phyloP scores from a whole-genome alignment of 2,329 filamentous ascomycete species.

The Ilyonectria destructans region DNA sequence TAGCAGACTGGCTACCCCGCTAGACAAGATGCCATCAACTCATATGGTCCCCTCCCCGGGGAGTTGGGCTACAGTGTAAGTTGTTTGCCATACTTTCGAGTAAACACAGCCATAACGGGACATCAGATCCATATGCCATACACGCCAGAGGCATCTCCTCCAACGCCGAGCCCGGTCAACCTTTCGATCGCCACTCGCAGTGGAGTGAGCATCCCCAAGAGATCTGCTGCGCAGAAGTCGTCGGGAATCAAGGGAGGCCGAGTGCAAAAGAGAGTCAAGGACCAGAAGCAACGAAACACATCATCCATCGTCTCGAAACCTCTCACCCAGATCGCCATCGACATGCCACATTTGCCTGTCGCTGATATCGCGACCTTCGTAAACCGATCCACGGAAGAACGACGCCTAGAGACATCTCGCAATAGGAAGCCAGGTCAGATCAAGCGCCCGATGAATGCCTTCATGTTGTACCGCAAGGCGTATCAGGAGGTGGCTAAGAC shows the following conservation, averaged over 20 bases:
- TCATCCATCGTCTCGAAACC: conserved; percentile 74
- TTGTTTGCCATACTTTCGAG: background rate
- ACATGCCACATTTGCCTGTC: conserved; percentile 74
- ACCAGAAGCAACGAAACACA: conserved; percentile 53
- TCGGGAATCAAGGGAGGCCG: conserved; percentile 39
- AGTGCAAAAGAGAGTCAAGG: conserved; percentile 46
- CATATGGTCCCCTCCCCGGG: conserved; percentile 43
- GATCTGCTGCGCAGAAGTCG: conserved; percentile 31
- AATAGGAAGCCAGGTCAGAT: conserved; percentile 83
- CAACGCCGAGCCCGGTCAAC: conserved; percentile 50
- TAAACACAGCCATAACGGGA: conserved; percentile 17
- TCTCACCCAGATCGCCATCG: conserved; percentile 79
- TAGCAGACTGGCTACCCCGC: conserved; percentile 35
- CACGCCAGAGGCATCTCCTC: conserved; percentile 69
- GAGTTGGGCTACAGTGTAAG: conserved; percentile 44
- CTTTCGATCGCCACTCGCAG: conserved; percentile 57
- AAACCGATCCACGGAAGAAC: conserved; percentile 76
- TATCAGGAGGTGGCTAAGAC: conserved; percentile 90
- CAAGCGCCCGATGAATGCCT: conserved; percentile 96
- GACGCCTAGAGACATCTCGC: conserved; percentile 76
- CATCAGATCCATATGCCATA: conserved; percentile 41
- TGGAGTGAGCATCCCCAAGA: conserved; percentile 52
- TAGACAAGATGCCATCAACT: conserved; percentile 26
- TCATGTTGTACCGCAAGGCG: conserved; percentile 96
- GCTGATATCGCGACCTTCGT: conserved; percentile 88